Percentiles rank a stretch among this genome's conserved stretches.
phyloP scores from a whole-genome alignment of 1,284 basidiomycete genomes.

The Kwoniella shivajii region DNA sequence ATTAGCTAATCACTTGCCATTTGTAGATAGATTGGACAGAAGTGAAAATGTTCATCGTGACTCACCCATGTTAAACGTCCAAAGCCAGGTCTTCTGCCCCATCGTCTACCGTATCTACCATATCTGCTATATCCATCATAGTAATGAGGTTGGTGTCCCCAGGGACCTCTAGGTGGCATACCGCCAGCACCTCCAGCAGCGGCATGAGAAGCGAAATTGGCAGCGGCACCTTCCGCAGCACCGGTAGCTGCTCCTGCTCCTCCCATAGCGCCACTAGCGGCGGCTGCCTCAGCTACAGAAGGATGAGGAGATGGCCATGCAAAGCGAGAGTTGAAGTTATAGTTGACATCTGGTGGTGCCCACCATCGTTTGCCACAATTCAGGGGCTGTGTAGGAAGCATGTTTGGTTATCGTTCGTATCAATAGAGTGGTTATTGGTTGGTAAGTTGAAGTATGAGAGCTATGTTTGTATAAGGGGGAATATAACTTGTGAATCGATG shows the following conservation, averaged over 20 bases:
- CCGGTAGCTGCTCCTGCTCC: conserved; percentile 9
- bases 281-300: not conserved
- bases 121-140: conserved; percentile 11
- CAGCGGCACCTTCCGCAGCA: conserved; percentile 13
- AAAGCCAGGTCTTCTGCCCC: conserved; percentile 8
- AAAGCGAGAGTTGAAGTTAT: conserved; percentile 7
- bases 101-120: conserved; percentile 10
- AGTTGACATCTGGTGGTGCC: conserved; percentile 8
- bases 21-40: not conserved
- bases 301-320: conserved; percentile 9
- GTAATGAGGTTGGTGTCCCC: conserved; percentile 20
- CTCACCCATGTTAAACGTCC: conserved; percentile 31
- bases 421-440: not conserved
- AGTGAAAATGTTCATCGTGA: not conserved
- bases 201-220: not conserved
- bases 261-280: conserved; percentile 5
- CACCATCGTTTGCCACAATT: conserved; percentile 11
- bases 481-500: too few relatives aligned
- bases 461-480: too few relatives aligned
- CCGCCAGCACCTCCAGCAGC: conserved; percentile 5
- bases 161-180: conserved; percentile 16
- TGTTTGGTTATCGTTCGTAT: not conserved
- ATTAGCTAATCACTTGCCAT: not conserved
- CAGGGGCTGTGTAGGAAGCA: conserved; percentile 16
- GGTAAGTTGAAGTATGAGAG: not conserved